phyloP scores from a whole-genome alignment of 2,329 filamentous ascomycete species.

The Ophiostoma tasmaniense region DNA sequence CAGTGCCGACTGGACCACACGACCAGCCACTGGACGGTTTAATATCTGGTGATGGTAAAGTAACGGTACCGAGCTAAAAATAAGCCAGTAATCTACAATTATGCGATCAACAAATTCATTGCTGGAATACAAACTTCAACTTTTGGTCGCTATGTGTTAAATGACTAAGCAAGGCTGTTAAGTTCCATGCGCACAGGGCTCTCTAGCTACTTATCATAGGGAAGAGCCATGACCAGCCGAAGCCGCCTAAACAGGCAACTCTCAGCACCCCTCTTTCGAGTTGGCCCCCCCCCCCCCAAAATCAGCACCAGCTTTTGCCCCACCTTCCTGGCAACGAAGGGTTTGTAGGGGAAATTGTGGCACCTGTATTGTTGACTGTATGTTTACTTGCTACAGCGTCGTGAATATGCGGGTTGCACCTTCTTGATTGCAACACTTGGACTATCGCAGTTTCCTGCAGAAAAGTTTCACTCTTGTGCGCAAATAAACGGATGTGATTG shows the following conservation, averaged over 20 bases:
- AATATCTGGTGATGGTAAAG: conserved; percentile 57
- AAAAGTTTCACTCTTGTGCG: neutral
- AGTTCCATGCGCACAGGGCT: neutral
- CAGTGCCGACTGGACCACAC: conserved; percentile 64
- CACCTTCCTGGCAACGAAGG: conserved; percentile 21
- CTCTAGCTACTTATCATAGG: neutral
- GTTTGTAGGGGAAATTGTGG: conserved; percentile 1
- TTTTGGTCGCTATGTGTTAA: neutral
- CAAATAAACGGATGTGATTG: neutral
- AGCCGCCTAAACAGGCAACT: conserved; percentile 35
- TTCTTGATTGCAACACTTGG: neutral
- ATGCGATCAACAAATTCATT: neutral
- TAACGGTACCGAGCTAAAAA: neutral
- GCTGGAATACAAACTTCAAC: neutral
- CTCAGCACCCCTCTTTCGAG: conserved; percentile 4
- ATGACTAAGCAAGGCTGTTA: conserved; percentile 3
- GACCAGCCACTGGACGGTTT: conserved; percentile 77
- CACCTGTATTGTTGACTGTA: neutral
- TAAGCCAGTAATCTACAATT: neutral
- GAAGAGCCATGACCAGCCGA: neutral
- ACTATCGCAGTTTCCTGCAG: neutral
- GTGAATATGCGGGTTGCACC: conserved; percentile 10
- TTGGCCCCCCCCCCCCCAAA: neutral
- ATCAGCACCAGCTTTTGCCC: conserved; percentile 13
- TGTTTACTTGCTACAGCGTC: neutral